phyloP scores from a whole-genome alignment of 139 green algal genomes.

The Coelastrella sp. region DNA sequence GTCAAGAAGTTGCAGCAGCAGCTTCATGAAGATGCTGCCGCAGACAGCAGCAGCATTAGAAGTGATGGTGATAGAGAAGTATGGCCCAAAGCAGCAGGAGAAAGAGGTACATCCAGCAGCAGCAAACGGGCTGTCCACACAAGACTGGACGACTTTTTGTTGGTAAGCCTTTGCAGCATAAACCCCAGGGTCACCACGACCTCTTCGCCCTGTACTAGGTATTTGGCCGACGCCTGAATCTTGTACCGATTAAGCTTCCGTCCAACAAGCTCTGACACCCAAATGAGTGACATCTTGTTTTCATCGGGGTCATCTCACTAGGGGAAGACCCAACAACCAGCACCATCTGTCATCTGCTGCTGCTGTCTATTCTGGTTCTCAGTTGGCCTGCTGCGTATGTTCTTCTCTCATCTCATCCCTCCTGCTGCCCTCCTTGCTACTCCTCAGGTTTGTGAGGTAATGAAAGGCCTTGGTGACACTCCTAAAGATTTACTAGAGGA shows the following conservation, averaged over 20 bases:
- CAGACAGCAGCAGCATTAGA: constrained; percentile 14
- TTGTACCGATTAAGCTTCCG: no score
- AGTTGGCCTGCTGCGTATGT: not conserved
- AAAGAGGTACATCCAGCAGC: not conserved
- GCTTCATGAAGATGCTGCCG: not conserved
- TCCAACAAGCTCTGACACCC: no score
- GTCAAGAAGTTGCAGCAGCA: not conserved
- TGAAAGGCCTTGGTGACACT: constrained; percentile 16
- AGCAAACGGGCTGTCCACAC: not conserved
- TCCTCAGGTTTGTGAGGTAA: constrained; percentile 31
- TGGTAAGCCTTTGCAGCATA: not conserved
- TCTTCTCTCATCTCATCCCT: not conserved
- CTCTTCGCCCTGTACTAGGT: not conserved
- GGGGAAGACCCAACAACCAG: no score
- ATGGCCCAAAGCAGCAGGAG: not conserved
- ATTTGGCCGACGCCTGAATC: not conserved
- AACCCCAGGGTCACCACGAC: not conserved
- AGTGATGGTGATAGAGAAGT: not conserved
- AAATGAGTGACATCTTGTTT: no score
- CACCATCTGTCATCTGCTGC: no score
- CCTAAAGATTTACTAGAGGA: constrained; percentile 44
- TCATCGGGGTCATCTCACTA: no score
- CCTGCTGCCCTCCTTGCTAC: not conserved
- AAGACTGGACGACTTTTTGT: constrained; percentile 38
- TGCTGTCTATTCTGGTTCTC: not conserved